These are phyloP conservation scores for Saturnispora dispora DNA, from an alignment of 805 yeast species.

Conservation along the genomic window DNA sequence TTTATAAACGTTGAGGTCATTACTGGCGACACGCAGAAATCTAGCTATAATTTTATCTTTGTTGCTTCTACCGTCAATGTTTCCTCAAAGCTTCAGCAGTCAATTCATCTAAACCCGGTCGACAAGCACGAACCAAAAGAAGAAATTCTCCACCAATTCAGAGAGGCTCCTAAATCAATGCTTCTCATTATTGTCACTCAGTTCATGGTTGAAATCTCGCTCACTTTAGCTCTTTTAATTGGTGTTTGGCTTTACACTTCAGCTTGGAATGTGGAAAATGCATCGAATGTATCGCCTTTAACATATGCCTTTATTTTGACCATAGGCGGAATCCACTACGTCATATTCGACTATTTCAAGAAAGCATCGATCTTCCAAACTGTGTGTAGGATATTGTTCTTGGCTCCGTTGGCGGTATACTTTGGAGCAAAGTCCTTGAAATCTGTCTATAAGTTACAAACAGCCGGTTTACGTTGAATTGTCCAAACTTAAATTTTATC, in stretches of 20 bases:
- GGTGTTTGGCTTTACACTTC: constrained; percentile 34
- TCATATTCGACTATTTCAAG: constrained; percentile 49
- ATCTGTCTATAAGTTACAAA: constrained; percentile 24
- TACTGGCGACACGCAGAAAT: constrained; percentile 21
- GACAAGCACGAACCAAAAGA: constrained; percentile 40
- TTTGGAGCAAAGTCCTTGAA: constrained; percentile 62
- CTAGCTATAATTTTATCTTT: constrained; percentile 11
- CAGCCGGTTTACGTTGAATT: constrained; percentile 15
- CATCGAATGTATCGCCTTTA: constrained; percentile 28
- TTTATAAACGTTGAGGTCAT: constrained; percentile 19
- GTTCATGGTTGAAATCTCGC: constrained; percentile 38
- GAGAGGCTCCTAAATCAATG: constrained; percentile 43
- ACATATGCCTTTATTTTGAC: constrained; percentile 32
- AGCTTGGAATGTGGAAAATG: constrained; percentile 29
- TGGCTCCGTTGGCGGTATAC: constrained; percentile 46
- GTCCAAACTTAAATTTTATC: neutral
- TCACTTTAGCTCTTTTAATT: constrained; percentile 34
- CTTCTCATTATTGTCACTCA: constrained; percentile 41
- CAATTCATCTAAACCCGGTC: constrained; percentile 15
- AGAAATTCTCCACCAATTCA: constrained; percentile 59
- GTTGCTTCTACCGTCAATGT: constrained; percentile 18
- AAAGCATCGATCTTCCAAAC: constrained; percentile 55
- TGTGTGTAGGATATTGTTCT: constrained; percentile 36
- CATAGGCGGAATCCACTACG: constrained; percentile 41
- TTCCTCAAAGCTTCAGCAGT: constrained; percentile 10